Evolutionary conservation across 192 early-diverging fungal species (phyloP), one percentile per base, ranked within the genome.

Genomic region (Rhizophagus clarus): DNA sequence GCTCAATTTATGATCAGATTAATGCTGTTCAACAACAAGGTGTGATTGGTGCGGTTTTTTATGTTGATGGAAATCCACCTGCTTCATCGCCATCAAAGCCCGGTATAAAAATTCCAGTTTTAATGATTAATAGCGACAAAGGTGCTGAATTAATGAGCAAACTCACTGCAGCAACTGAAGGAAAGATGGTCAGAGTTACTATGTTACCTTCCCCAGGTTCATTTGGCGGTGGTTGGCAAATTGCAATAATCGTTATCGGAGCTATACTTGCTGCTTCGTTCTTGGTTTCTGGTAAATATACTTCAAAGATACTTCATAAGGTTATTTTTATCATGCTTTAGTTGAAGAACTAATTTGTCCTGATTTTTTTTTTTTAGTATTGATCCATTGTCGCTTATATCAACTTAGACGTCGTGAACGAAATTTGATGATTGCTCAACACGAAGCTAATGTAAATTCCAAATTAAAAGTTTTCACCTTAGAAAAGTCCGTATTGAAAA

Each of bases 241-340:
- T 78, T 45, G 76, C 76, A 7, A 78, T 78, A 28, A 68, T 78
- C 26, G 76, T 78, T 15, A 68, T 78, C 29, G 76, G 76, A 49
- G 66, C 28, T 24, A 47, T 78, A 49, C 47, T 78, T 49, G 66
- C 47, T 14, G 47, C 45, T 68, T 78, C 76, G 20, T 78, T 78
- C 28, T 68, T 78, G 24, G 20, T 78, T 0, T 78, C 76, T 28
- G 64, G 76, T 78, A 56, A 68, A 40, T 68, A 67, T 77, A 49
- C 2, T 45, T n/a, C 31, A 32, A 42, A 37, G 56, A 11, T 61
- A n/a, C 9, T 74, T 32, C 8, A 34, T 75, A 20, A 26, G 17
- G n/a, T 31, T 42, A 12, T 26, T 28, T 61, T 12, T 15, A 72
- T n/a, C 24, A 28, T 49, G 56, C 20, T 28, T 26, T 45, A 0